Base-by-base conservation (phyloP, 495 filamentous ascomycete species). In the Aspergillus kassunensis region DNA sequence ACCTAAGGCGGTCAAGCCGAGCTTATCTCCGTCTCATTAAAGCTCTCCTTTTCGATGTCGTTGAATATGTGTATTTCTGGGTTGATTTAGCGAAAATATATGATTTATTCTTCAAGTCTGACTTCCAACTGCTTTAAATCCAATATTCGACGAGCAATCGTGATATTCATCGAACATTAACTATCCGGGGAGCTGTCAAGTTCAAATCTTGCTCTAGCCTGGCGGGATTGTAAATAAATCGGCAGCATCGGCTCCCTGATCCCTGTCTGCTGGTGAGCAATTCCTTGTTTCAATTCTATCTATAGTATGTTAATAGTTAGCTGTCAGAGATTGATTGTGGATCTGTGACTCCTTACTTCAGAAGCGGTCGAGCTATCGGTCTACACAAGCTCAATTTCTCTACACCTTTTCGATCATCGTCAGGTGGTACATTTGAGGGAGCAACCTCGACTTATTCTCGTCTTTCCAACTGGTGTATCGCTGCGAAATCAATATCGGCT, bases 1-100 rank as follows among this genome's bases (percentile, higher is more conserved):
- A 35, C 50, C 40, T 42, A 47, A 54, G 24, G 51, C 51, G 51
- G 51, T 54, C 24, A 54, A 34, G 33, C 16, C 37, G 13, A 39
- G 16, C 44, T 54, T 42, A 21, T 30, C 50, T 53, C 34, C 35
- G 12, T n/a, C 20, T 34, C 4, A 15, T 20, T 16, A 4, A 25
- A 4, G 9, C 36, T 40, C 4, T 21, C 36, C 24, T 42, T 42
- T 24, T 42, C 11, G 15, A 34, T n/a, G 4, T 10, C 31, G 15
- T 4, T n/a, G 15, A 3, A 12, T n/a, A n/a, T n/a, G n/a, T n/a
- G n/a, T n/a, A n/a, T n/a, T n/a, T n/a, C n/a, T n/a, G n/a, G 13
- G 7, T 37, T 37, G 13, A 16, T 37, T 7, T n/a, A 16, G 16
- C 16, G n/a, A 2, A 16, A 18, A n/a, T n/a, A n/a, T n/a, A n/a